phyloP scores from a whole-genome alignment of 257 asterid genomes.

The Echites panduratus region DNA sequence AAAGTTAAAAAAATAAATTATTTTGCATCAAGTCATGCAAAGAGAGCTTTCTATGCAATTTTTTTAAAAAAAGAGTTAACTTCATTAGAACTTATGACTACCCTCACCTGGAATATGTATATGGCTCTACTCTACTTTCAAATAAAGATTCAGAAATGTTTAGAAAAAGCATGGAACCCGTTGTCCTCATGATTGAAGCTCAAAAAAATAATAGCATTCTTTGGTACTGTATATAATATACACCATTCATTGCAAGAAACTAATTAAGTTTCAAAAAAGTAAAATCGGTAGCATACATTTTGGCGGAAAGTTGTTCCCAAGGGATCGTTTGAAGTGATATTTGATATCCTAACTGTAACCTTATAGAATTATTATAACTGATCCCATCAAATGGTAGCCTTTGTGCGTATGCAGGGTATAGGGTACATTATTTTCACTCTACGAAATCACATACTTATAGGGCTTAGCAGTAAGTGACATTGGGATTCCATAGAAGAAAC shows the following conservation, averaged over 20 bases:
- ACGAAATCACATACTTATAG: background rate
- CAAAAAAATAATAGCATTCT: background rate
- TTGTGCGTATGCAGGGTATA: background rate
- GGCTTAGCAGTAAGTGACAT: constrained; percentile 11
- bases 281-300: background rate
- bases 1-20: no score
- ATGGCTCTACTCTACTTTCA: no score
- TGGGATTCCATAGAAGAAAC: constrained; percentile 8
- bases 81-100: no score
- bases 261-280: background rate
- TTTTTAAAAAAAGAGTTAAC: no score
- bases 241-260: background rate
- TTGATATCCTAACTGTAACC: background rate
- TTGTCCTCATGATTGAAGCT: constrained; percentile 1
- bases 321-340: background rate
- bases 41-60: no score
- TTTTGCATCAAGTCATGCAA: no score
- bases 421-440: background rate
- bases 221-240: no score
- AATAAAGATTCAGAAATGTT: background rate
- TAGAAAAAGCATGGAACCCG: background rate
- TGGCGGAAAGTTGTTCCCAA: background rate
- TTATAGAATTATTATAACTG: background rate
- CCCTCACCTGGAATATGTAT: no score
- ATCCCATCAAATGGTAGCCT: background rate